A percentile compares a stretch with the other conserved stretches of the same genome.
phyloP scores from a whole-genome alignment of 2,329 filamentous ascomycete species.

The Sclerotinia minor region DNA sequence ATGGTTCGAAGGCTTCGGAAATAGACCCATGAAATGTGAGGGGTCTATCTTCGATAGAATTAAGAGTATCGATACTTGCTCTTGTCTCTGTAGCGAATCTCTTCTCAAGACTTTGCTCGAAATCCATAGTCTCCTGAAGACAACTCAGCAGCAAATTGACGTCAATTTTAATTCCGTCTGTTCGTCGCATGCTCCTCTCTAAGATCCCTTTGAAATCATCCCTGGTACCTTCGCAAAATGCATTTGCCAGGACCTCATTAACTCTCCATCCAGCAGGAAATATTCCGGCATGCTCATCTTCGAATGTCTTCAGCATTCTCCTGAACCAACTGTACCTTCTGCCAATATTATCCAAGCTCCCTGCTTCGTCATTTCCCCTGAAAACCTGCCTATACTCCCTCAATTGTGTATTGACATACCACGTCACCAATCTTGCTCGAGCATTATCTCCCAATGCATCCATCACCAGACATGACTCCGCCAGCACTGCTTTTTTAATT shows the following conservation, averaged over 20 bases:
- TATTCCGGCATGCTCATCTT: slow-evolving; percentile 85
- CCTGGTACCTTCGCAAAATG: slow-evolving; percentile 92
- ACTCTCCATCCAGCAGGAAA: slow-evolving; percentile 90
- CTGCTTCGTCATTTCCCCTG: slow-evolving; percentile 92
- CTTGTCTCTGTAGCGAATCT: slow-evolving; percentile 73
- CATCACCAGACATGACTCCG: slow-evolving; percentile 90
- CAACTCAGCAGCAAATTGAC: slow-evolving; percentile 87
- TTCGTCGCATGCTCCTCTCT: slow-evolving; percentile 78
- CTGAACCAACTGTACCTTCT: slow-evolving; percentile 95
- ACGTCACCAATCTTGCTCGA: slow-evolving; percentile 77
- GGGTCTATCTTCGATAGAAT: slow-evolving; percentile 72
- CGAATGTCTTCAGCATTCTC: slow-evolving; percentile 91
- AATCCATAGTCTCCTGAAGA: slow-evolving; percentile 93
- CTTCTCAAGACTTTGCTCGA: slow-evolving; percentile 87
- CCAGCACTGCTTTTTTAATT: slow-evolving; percentile 66
- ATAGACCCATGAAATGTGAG: slow-evolving; percentile 86
- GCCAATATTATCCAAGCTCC: slow-evolving; percentile 93
- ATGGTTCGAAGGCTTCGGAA: slow-evolving; percentile 95
- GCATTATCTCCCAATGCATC: slow-evolving; percentile 91
- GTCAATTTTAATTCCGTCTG: slow-evolving; percentile 77
- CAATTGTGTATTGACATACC: slow-evolving; percentile 97
- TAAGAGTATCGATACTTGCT: slow-evolving; percentile 86
- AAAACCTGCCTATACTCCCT: slow-evolving; percentile 96
- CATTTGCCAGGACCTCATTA: slow-evolving; percentile 82
- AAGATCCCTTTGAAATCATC: slow-evolving; percentile 95